These are phyloP conservation scores for Schwanniomyces polymorphus DNA, from an alignment of 805 yeast species.

Conservation along the genomic window DNA sequence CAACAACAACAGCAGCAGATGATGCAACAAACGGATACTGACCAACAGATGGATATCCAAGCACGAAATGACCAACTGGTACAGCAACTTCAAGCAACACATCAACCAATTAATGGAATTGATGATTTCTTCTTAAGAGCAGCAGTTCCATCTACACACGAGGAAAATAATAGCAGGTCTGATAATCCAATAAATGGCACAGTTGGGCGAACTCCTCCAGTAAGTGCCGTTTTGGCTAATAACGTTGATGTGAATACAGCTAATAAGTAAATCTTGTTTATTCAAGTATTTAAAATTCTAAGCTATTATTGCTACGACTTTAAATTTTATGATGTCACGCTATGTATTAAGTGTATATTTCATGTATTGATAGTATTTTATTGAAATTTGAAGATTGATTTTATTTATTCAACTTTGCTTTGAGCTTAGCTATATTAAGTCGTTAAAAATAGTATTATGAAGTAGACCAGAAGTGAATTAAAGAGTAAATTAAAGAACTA, in stretches of 20 bases:
- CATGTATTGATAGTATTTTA: no score
- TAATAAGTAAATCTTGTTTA: background rate
- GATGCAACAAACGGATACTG: constrained; percentile 6
- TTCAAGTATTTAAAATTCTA: background rate
- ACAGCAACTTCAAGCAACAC: constrained; percentile 2
- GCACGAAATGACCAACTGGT: constrained; percentile 4
- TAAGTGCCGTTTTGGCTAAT: constrained; percentile 4
- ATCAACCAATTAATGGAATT: constrained; percentile 13
- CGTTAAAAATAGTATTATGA: no score
- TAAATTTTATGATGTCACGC: no score
- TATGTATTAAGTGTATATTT: no score
- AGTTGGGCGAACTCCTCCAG: constrained; percentile 3
- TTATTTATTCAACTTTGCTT: no score
- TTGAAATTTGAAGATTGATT: no score
- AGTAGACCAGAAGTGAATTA: no score
- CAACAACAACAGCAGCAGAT: constrained; percentile 14
- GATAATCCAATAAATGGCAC: constrained; percentile 3
- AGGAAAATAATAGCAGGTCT: constrained; percentile 1
- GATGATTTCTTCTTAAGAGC: constrained; percentile 25
- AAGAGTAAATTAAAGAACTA: no score
- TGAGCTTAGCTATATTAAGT: no score
- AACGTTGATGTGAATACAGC: constrained; percentile 4
- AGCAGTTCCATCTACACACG: constrained; percentile 6
- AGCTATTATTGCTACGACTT: no score
- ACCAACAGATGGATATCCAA: constrained; percentile 7